Base-by-base conservation (phyloP, 2,329 filamentous ascomycete species). In the Colletotrichum gigasporum region DNA sequence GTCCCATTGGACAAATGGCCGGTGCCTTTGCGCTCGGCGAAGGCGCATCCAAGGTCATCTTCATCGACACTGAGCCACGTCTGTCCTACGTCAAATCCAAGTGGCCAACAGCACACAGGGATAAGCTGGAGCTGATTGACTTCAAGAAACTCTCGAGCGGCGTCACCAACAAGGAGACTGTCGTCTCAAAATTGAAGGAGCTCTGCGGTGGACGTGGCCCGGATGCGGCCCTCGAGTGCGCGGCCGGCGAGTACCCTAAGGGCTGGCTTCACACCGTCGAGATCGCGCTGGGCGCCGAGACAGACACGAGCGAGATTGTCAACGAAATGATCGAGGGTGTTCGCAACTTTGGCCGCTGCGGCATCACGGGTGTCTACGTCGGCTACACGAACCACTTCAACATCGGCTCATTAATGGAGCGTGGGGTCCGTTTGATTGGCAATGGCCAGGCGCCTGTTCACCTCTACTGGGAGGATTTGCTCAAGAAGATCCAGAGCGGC, bases 1-100 rank as follows among this genome's bases (percentile, higher is more conserved):
- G 93, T 0, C 94, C 93, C 0, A 92, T 97, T 53, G 93, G 94
- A 0, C 92, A 96, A 72, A 96, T 96, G 91, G 87, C 85, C 2
- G 91, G 90, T 1, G 82, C 92, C 55, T 96, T 95, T 79, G 87
- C 90, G 0, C 82, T 92, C 59, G 78, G 87, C n/a, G 88, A 93
- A 58, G 92, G 92, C 8, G 93, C 93, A 0, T 84, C 79, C 45
- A 86, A 91, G 65, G 84, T 97, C 66, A 94, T 96, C 69, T 85
- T 94, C 66, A 89, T 97, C 68, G 94, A 97, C 73, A 87, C 86
- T 4, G 92, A 86, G 63, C 87, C 84, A 77, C 84, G 93, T 1
- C 80, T 96, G 4, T 87, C 90, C 3, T 93, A 85, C 68, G 77
- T 95, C 60, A 87, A 89, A 73, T 76, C 82, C 18, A 89, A 85